A percentile compares a stretch with the other conserved stretches of the same genome.
phyloP scores from a whole-genome alignment of 805 yeast genomes.

The Blastobotrys terrestris region DNA sequence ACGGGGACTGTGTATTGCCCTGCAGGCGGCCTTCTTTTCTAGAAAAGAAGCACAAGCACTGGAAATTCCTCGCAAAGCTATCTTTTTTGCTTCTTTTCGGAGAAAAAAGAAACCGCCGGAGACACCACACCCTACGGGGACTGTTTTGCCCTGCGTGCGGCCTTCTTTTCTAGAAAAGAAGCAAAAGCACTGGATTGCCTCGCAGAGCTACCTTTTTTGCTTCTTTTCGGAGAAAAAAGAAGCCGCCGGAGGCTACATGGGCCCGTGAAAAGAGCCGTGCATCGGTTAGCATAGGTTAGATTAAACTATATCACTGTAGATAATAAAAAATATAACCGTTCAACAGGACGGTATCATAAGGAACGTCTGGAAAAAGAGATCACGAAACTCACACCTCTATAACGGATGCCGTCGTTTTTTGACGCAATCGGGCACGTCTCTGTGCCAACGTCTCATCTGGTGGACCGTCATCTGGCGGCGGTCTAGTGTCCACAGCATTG shows the following conservation, averaged over 20 bases:
- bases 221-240: too few relatives aligned
- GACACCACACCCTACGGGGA: neutral
- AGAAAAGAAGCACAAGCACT: too few relatives aligned
- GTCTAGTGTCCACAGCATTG: too few relatives aligned
- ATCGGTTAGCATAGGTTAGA: neutral
- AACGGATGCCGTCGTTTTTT: slow-evolving; percentile 1
- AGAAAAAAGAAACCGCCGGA: neutral
- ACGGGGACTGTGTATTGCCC: too few relatives aligned
- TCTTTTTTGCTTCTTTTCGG: neutral
- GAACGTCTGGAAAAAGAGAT: neutral
- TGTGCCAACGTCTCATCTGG: slow-evolving; percentile 17
- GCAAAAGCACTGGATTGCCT: too few relatives aligned
- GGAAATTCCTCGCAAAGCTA: neutral
- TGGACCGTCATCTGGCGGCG: neutral
- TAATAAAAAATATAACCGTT: neutral
- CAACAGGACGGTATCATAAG: too few relatives aligned
- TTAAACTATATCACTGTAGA: neutral
- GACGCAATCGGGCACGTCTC: slow-evolving; percentile 15
- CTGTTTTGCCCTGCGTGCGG: too few relatives aligned
- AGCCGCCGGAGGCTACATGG: too few relatives aligned
- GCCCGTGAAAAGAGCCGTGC: too few relatives aligned
- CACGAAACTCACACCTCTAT: neutral
- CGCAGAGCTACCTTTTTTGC: too few relatives aligned
- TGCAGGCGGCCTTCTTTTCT: too few relatives aligned
- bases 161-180: too few relatives aligned